Evolutionary conservation across 306 rosid species (phyloP).

Genomic region (Medicago ruthenica): DNA sequence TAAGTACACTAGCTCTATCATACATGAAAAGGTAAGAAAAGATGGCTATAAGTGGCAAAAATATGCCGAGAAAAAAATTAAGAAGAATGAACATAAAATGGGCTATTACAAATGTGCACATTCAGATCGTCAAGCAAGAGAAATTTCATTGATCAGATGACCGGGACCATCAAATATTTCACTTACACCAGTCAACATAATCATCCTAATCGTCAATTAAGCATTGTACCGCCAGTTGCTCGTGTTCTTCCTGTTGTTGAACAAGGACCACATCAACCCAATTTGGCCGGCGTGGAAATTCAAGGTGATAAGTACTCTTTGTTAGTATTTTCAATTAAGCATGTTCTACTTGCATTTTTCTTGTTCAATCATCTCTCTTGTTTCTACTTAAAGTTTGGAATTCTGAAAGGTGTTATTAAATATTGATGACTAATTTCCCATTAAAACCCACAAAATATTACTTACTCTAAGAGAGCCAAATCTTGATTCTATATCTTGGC

Average conservation of each 20-base stretch:
- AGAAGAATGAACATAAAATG: constrained; percentile 72
- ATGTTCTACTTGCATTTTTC: too few species aligned
- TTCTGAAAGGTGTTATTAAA: too few species aligned
- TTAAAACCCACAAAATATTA: too few species aligned
- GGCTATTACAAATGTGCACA: constrained; percentile 87
- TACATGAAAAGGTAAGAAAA: constrained; percentile 68
- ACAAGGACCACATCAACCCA: constrained; percentile 49
- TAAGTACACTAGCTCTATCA: constrained; percentile 56
- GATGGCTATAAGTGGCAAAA: constrained; percentile 95
- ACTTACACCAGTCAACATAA: constrained; percentile 76
- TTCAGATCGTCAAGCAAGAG: constrained; percentile 75
- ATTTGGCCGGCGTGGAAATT: constrained; percentile 50
- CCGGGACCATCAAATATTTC: constrained; percentile 69
- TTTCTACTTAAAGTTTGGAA: too few species aligned
- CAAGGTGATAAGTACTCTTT: constrained; percentile 62
- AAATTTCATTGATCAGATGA: constrained; percentile 69
- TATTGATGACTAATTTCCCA: too few species aligned
- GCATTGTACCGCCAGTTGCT: constrained; percentile 55
- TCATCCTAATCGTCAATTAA: constrained; percentile 73
- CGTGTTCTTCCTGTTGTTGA: constrained; percentile 49
- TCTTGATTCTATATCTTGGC: too few species aligned
- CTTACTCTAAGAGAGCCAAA: too few species aligned
- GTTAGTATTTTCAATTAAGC: background rate
- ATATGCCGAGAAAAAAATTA: constrained; percentile 85
- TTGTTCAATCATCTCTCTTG: too few species aligned